Conservation (phyloP, 2,329 filamentous ascomycete species). For the Ophiobolus disseminans region DNA sequence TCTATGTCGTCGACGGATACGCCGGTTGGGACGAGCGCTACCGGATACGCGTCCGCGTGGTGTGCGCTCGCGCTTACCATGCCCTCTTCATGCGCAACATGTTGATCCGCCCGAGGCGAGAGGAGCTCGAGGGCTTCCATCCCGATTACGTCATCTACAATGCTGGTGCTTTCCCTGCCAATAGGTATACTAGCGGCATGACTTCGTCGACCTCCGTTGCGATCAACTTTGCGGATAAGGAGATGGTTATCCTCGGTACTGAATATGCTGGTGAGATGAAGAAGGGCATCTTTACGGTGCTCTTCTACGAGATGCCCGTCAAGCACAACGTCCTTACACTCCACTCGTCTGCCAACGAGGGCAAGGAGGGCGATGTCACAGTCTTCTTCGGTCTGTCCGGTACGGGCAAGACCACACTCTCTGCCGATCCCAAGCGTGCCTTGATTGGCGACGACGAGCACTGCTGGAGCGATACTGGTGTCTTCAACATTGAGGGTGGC, state of each 20-base stretch:
- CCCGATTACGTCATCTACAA: constrained; percentile 99
- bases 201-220: constrained; percentile 97
- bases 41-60: constrained; percentile 94
- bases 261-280: constrained; percentile 97
- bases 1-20: constrained; percentile 97
- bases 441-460: constrained; percentile 99
- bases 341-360: constrained; percentile 98
- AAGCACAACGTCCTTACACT: constrained; percentile 99
- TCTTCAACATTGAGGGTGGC: constrained; percentile 99
- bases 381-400: constrained; percentile 99
- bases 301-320: constrained; percentile 99
- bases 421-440: constrained; percentile 93
- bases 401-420: constrained; percentile 98
- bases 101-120: constrained; percentile 90
- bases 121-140: constrained; percentile 97
- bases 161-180: constrained; percentile 96
- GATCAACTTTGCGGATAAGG: constrained; percentile 99
- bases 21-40: constrained; percentile 99
- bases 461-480: constrained; percentile 95
- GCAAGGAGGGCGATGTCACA: constrained; percentile 90
- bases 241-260: constrained; percentile 99
- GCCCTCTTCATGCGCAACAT: constrained; percentile 99
- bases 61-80: constrained; percentile 99
- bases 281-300: constrained; percentile 97
- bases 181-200: constrained; percentile 98